These are phyloP conservation scores for Salix caprea DNA, from an alignment of 345 rosid species.

Conservation along the genomic window DNA sequence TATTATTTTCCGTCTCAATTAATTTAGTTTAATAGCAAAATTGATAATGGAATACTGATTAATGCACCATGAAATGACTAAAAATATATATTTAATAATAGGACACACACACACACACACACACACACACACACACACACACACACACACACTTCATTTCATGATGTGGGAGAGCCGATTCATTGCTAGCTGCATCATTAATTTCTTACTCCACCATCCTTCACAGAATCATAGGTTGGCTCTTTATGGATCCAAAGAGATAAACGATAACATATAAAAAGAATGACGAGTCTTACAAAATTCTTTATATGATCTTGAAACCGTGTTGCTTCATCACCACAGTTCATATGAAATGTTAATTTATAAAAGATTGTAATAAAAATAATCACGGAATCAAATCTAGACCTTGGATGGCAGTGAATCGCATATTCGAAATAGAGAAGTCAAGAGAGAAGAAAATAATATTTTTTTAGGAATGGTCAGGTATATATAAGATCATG, in stretches of 20 bases:
- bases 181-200: not conserved
- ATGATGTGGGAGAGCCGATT: constrained; percentile 4
- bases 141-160: not conserved
- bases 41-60: not conserved
- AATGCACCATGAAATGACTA: not conserved
- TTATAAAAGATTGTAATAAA: too few relatives aligned
- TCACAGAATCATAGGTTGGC: not conserved
- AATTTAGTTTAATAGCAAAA: not conserved
- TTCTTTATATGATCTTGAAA: not conserved
- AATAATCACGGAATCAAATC: too few relatives aligned
- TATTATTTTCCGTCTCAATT: not conserved
- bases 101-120: too few relatives aligned
- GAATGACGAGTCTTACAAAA: not conserved
- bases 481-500: not conserved
- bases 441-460: not conserved
- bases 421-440: not conserved
- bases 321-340: too few relatives aligned
- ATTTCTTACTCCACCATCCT: not conserved
- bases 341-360: too few relatives aligned
- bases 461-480: not conserved
- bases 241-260: not conserved
- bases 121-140: too few relatives aligned
- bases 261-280: not conserved
- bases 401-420: not conserved
- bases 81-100: too few relatives aligned